phyloP scores from a whole-genome alignment of 495 filamentous ascomycete species.

The Podospora bellae-mahoneyi region DNA sequence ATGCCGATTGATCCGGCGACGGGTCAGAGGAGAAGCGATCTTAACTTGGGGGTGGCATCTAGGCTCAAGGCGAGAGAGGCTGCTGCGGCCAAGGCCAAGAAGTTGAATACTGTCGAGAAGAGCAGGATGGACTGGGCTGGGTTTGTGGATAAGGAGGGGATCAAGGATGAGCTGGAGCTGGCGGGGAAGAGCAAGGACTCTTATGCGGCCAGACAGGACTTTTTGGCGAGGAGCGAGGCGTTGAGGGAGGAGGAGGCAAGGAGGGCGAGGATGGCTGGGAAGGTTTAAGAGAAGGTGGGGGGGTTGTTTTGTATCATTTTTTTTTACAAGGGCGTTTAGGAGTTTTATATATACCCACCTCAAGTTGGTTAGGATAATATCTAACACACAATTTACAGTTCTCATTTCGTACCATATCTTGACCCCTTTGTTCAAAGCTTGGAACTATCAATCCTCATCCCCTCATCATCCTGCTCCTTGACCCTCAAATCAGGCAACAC shows the following conservation, averaged over 20 bases:
- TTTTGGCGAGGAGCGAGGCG: conserved; percentile 76
- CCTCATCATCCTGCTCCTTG: conserved; percentile 79
- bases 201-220: conserved; percentile 81
- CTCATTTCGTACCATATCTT: background rate
- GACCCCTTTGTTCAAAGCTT: conserved; percentile 29
- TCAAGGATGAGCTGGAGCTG: conserved; percentile 83
- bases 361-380: background rate
- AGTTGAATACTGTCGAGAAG: conserved; percentile 96
- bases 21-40: conserved; percentile 40
- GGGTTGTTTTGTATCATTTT: background rate
- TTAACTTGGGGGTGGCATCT: conserved; percentile 47
- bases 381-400: too few species aligned
- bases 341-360: background rate
- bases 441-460: conserved; percentile 65
- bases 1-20: conserved; percentile 37
- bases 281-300: conserved; percentile 25
- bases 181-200: conserved; percentile 81
- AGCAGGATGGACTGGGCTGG: conserved; percentile 91
- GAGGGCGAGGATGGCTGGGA: conserved; percentile 56
- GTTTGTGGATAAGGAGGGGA: conserved; percentile 87
- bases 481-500: conserved; percentile 68
- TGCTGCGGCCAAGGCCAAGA: conserved; percentile 59
- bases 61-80: conserved; percentile 41
- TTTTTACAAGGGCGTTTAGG: background rate
- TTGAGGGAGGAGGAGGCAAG: conserved; percentile 72